Evolutionary conservation across 2,329 filamentous ascomycete genomes (phyloP).

Genomic region (Aureobasidium sp.): DNA sequence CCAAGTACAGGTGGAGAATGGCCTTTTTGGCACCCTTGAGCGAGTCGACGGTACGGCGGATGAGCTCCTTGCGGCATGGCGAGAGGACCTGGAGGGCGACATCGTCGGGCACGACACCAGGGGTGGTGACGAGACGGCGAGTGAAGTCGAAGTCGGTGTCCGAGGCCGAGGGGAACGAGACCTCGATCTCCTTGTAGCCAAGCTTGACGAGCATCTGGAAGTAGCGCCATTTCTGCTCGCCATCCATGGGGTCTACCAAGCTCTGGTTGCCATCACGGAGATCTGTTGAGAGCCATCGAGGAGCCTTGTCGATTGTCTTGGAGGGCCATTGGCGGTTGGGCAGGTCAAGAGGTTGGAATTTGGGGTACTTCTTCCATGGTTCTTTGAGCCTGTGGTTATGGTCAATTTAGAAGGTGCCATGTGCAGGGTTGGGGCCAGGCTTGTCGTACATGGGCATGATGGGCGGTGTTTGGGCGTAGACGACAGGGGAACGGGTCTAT

Average conservation of each 20-base stretch:
- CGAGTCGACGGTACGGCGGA: slow-evolving; percentile 80
- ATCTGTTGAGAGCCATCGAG: slow-evolving; percentile 85
- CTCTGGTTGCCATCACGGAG: slow-evolving; percentile 91
- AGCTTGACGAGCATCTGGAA: slow-evolving; percentile 90
- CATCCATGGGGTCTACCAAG: slow-evolving; percentile 89
- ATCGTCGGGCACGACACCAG: slow-evolving; percentile 76
- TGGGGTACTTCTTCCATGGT: slow-evolving; percentile 69
- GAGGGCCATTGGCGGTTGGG: slow-evolving; percentile 75
- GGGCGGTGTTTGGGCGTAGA: not conserved
- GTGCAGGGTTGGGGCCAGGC: not conserved
- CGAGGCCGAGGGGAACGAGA: slow-evolving; percentile 90
- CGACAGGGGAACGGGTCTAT: not conserved
- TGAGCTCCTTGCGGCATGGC: slow-evolving; percentile 86
- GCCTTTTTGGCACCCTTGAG: slow-evolving; percentile 86
- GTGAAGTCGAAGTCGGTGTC: slow-evolving; percentile 97
- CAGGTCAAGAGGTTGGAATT: slow-evolving; percentile 59
- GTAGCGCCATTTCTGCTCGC: slow-evolving; percentile 89
- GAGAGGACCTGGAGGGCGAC: slow-evolving; percentile 89
- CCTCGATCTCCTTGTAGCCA: slow-evolving; percentile 96
- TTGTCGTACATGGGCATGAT: slow-evolving; percentile 18
- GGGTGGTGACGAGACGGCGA: slow-evolving; percentile 74
- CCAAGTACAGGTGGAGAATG: slow-evolving; percentile 91
- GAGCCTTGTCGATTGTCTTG: slow-evolving; percentile 74
- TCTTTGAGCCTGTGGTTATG: slow-evolving; percentile 53
- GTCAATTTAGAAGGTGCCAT: not conserved